Percentiles rank a stretch among this genome's conserved stretches.
phyloP scores from a whole-genome alignment of 768 basidiomycete species.

The Pleurotus ostreatus region DNA sequence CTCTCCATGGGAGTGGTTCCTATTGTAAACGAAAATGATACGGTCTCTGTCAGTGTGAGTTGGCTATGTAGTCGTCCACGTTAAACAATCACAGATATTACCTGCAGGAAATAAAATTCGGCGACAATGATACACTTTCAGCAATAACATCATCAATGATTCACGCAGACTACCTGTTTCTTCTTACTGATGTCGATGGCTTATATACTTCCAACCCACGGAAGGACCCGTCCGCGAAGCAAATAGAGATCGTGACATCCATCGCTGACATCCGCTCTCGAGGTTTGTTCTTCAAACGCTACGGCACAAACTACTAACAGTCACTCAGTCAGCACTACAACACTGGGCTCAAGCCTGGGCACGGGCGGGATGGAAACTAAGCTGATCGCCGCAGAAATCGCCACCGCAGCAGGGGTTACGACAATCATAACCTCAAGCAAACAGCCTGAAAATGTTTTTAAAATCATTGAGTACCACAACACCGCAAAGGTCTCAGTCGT shows the following conservation, averaged over 20 bases:
- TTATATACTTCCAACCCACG: slow-evolving; percentile 94
- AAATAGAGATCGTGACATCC: slow-evolving; percentile 80
- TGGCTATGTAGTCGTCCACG: not conserved
- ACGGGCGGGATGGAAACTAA: slow-evolving; percentile 99
- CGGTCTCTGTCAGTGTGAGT: slow-evolving; percentile 93
- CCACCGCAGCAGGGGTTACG: slow-evolving; percentile 90
- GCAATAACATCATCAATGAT: slow-evolving; percentile 98
- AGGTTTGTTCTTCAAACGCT: slow-evolving; percentile 47
- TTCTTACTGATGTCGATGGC: slow-evolving; percentile 95
- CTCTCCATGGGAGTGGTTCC: slow-evolving; percentile 93
- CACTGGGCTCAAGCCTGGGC: slow-evolving; percentile 88
- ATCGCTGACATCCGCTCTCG: slow-evolving; percentile 75
- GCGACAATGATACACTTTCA: slow-evolving; percentile 97
- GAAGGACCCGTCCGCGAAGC: slow-evolving; percentile 78
- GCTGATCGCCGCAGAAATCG: slow-evolving; percentile 96
- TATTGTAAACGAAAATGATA: slow-evolving; percentile 99
- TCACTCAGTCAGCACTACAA: slow-evolving; percentile 79
- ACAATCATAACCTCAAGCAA: slow-evolving; percentile 89
- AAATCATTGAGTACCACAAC: slow-evolving; percentile 77
- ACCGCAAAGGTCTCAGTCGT: slow-evolving; percentile 32
- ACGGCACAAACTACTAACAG: not conserved
- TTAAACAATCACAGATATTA: not conserved
- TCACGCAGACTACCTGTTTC: slow-evolving; percentile 94
- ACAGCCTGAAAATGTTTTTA: slow-evolving; percentile 66
- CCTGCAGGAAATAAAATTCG: slow-evolving; percentile 96